Evolutionary conservation across 2,329 filamentous ascomycete genomes (phyloP), one percentile per base, ranked within the genome.

Genomic region (Ophiostoma novo-ulmi): DNA sequence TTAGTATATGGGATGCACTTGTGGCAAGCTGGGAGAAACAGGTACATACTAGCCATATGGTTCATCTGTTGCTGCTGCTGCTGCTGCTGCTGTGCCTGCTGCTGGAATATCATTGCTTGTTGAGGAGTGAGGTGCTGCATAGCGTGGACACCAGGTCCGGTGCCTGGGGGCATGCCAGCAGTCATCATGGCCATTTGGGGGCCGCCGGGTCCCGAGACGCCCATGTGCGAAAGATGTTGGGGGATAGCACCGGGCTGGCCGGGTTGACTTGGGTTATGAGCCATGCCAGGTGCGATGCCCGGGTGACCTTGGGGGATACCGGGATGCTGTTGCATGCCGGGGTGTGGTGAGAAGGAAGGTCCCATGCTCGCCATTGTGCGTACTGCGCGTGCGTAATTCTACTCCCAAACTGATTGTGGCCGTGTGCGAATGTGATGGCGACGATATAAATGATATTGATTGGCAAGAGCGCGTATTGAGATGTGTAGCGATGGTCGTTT

Each of bases 151-250:
- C 88, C 90, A 71, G 87, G 87, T 70, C 81, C 82, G 70, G 83
- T 84, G 73, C 89, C 87, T 39, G 89, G 89, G 73, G 90, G 90
- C 88, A 94, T 92, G 71, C 86, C 89, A 74, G 35, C 86, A 74
- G 41, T 86, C 90, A 94, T 92, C 84, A 93, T 87, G 71, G 88
- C 85, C 74, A 92, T 89, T 78, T 91, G 90, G 73, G 86, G 87
- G 74, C 88, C 88, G 31, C 88, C 88, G 26, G 91, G 89, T 48
- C 87, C 90, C 71, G 91, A 91, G 38, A 90, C 90, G 73, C 86
- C 88, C 82, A 91, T 91, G 75, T 91, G 89, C 26, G 80, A 81
- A 75, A 89, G 84, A 79, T 91, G 90, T 78, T 91, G 90, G 75
- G 86, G 86, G 79, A 90, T 88, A 55, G 84, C 85, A 73, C 81